These are phyloP conservation scores for Cicer pinnatifidum DNA, from an alignment of 306 rosid genomes.

Conservation along the genomic window DNA sequence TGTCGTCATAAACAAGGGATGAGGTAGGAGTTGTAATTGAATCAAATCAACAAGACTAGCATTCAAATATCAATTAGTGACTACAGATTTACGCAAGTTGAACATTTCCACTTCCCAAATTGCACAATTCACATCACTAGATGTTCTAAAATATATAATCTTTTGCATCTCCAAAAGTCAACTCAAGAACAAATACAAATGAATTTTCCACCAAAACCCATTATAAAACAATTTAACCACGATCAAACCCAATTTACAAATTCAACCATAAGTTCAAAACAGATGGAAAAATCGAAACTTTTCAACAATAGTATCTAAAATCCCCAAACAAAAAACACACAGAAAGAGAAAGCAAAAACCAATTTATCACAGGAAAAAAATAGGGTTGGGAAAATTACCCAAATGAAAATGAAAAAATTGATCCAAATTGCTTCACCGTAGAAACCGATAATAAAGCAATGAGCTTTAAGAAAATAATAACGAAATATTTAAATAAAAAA, in stretches of 20 bases:
- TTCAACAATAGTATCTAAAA: not conserved
- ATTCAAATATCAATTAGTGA: slow-evolving; percentile 25
- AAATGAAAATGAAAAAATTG: not conserved
- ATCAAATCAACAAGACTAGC: slow-evolving; percentile 21
- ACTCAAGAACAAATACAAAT: slow-evolving; percentile 36
- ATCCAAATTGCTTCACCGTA: slow-evolving; percentile 27
- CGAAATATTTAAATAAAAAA: not conserved
- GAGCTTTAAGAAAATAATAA: not conserved
- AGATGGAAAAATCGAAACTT: slow-evolving; percentile 38
- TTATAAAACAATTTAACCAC: not conserved
- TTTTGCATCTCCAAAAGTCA: slow-evolving; percentile 36
- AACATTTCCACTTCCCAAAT: slow-evolving; percentile 38
- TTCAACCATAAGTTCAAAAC: not conserved
- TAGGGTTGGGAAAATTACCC: slow-evolving; percentile 5
- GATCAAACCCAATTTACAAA: not conserved
- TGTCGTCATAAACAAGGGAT: not conserved
- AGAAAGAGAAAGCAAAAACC: not conserved
- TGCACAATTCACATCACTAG: slow-evolving; percentile 20
- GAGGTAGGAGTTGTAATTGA: not conserved
- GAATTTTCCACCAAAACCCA: slow-evolving; percentile 26
- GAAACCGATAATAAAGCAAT: slow-evolving; percentile 26
- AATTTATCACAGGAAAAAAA: not conserved
- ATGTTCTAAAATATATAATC: slow-evolving; percentile 18
- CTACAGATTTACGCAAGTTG: slow-evolving; percentile 38
- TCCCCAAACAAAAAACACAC: not conserved